Conservation (phyloP, 352 stramenopile species). For the Pythium folliculosum region DNA sequence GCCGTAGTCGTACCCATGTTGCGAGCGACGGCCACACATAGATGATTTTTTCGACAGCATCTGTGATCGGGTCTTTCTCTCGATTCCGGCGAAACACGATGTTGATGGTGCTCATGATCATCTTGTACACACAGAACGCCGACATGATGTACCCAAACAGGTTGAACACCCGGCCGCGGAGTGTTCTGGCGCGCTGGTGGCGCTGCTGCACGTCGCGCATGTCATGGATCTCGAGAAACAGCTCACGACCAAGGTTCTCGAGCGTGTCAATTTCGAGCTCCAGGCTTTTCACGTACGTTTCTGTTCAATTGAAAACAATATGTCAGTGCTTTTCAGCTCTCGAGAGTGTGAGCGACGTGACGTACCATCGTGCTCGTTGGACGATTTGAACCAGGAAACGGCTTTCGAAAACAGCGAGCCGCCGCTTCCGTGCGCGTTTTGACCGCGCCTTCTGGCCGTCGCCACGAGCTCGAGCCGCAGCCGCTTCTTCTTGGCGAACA, state of each 20-base stretch:
- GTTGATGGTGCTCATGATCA: conserved; percentile 85
- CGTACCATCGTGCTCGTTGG: conserved; percentile 29
- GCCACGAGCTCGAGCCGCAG: conserved; percentile 52
- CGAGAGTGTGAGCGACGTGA: neutral
- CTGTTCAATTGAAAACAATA: conserved; percentile 15
- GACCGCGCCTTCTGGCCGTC: conserved; percentile 32
- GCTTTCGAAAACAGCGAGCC: conserved; percentile 38
- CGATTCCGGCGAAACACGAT: conserved; percentile 76
- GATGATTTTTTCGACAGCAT: conserved; percentile 77
- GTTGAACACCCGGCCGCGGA: conserved; percentile 79
- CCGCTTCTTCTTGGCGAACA: conserved; percentile 85
- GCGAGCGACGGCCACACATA: conserved; percentile 80
- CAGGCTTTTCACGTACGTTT: conserved; percentile 69
- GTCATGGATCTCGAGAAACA: conserved; percentile 86
- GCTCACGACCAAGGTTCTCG: conserved; percentile 70
- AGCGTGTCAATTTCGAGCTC: conserved; percentile 73
- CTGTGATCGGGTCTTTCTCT: conserved; percentile 85
- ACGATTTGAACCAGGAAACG: conserved; percentile 34
- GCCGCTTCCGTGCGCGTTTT: conserved; percentile 17
- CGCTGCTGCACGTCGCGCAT: conserved; percentile 66
- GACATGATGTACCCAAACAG: conserved; percentile 79
- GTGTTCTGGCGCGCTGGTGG: conserved; percentile 54
- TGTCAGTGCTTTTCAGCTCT: neutral
- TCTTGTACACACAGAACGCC: conserved; percentile 85
- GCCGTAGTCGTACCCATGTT: conserved; percentile 41